These are phyloP conservation scores for Leishmania tarentolae DNA, from an alignment of 208 protist species.

Conservation along the genomic window DNA sequence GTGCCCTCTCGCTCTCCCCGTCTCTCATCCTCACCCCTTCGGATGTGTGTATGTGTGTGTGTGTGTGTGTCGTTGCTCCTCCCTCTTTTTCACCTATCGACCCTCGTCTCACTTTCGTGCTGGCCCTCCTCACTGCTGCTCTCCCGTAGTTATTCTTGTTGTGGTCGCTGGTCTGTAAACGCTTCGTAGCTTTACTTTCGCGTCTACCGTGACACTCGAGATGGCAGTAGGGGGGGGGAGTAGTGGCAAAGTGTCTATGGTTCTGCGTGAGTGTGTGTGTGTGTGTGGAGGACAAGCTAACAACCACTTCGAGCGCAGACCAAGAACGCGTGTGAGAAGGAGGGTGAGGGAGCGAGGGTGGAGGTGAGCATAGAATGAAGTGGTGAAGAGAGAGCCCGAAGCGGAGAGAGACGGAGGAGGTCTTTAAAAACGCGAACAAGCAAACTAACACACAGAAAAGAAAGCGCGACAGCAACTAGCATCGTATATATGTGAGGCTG, in stretches of 20 bases:
- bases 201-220: not conserved
- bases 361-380: not conserved
- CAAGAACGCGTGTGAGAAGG: not conserved
- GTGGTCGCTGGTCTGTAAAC: not conserved
- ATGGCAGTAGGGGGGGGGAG: not conserved
- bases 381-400: not conserved
- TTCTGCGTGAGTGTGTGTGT: not conserved
- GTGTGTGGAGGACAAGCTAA: not conserved
- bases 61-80: not conserved
- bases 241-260: not conserved
- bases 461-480: not conserved
- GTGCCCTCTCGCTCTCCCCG: constrained; percentile 9
- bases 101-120: not conserved
- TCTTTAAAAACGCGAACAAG: not conserved
- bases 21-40: constrained; percentile 8
- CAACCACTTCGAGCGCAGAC: not conserved
- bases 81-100: constrained; percentile 1
- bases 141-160: not conserved
- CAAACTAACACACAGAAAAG: not conserved
- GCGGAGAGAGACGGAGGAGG: not conserved
- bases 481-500: not conserved
- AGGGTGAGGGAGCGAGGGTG: not conserved
- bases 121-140: not conserved
- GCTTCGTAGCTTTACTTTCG: not conserved
- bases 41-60: not conserved